These are phyloP conservation scores for Paramecium tetraurelia DNA, from an alignment of 73 alveolate species.

Conservation along the genomic window DNA sequence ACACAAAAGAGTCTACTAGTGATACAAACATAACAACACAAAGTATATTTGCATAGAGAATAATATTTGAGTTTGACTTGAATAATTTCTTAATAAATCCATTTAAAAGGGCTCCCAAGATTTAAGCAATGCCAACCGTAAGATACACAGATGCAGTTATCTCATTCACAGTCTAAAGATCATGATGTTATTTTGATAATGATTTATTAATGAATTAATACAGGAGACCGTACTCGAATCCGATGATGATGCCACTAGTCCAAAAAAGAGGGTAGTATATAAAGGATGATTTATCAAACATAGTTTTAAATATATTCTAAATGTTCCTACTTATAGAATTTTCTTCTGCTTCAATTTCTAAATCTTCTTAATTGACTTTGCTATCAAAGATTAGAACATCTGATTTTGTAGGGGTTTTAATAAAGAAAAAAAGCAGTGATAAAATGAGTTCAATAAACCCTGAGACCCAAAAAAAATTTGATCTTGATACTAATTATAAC, in stretches of 20 bases:
- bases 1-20: neutral
- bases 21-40: neutral
- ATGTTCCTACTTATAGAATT: neutral
- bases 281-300: neutral
- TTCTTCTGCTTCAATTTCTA: neutral
- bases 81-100: neutral
- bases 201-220: neutral
- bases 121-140: neutral
- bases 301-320: neutral
- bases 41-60: neutral
- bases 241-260: neutral
- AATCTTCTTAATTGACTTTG: neutral
- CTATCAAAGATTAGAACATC: neutral
- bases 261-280: constrained; percentile 2
- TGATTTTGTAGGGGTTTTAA: neutral
- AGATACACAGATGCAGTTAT: neutral
- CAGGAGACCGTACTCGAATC: neutral
- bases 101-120: neutral
- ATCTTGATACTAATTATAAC: neutral
- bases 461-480: neutral
- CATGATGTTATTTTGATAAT: neutral
- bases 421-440: neutral
- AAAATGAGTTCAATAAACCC: neutral
- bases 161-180: neutral
- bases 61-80: neutral